Evolutionary conservation across 2,329 filamentous ascomycete species (phyloP).

Genomic region (Aspergillus hiratsukae): DNA sequence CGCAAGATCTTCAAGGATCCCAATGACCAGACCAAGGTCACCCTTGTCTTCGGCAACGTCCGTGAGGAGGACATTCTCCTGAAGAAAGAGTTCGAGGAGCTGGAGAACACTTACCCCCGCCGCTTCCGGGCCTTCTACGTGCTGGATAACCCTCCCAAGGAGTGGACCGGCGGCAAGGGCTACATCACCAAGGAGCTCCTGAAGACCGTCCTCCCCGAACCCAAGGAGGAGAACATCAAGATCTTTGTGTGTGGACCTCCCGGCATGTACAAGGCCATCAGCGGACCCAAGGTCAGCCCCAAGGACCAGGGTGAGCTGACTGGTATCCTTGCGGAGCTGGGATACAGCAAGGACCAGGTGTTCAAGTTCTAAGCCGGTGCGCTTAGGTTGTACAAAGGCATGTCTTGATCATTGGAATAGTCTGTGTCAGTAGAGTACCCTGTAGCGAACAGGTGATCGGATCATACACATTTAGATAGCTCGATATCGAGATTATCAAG

Average conservation of each 20-base stretch:
- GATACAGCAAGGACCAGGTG: constrained; percentile 82
- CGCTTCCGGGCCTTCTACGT: constrained; percentile 95
- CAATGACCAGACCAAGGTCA: constrained; percentile 95
- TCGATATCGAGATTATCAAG: background rate
- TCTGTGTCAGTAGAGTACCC: background rate
- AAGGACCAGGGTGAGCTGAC: constrained; percentile 86
- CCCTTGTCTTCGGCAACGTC: constrained; percentile 88
- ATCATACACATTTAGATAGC: background rate
- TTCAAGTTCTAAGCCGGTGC: constrained; percentile 74
- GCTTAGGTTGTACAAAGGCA: background rate
- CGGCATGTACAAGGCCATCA: constrained; percentile 87
- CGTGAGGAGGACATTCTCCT: constrained; percentile 86
- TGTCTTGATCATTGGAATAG: background rate
- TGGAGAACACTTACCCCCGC: constrained; percentile 94
- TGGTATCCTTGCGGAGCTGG: constrained; percentile 77
- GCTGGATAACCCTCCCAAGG: constrained; percentile 76
- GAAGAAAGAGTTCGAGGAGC: constrained; percentile 74
- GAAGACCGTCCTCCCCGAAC: constrained; percentile 91
- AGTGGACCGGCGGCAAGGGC: constrained; percentile 73
- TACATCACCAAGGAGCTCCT: constrained; percentile 85
- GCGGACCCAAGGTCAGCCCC: constrained; percentile 85
- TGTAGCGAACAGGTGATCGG: background rate
- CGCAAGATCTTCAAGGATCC: constrained; percentile 94
- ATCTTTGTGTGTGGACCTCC: constrained; percentile 94
- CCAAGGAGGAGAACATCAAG: constrained; percentile 89